phyloP scores from a whole-genome alignment of 1,284 basidiomycete genomes.

The Sphaerobolus stellatus region DNA sequence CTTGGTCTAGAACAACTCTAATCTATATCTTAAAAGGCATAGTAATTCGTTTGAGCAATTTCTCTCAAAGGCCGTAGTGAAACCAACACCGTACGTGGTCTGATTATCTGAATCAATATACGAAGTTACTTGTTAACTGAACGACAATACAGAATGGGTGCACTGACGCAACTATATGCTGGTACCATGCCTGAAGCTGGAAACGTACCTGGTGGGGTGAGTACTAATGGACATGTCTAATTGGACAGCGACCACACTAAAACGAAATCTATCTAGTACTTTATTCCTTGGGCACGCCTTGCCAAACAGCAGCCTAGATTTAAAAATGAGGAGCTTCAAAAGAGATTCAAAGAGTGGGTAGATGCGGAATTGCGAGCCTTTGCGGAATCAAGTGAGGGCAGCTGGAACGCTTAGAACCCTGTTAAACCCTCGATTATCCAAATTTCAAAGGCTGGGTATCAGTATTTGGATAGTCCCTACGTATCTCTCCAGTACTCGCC shows the following conservation, averaged over 20 bases:
- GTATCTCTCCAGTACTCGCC: too few species aligned
- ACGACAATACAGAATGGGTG: background rate
- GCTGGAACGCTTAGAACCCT: too few species aligned
- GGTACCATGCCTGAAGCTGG: conserved; percentile 1
- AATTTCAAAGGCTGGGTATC: too few species aligned
- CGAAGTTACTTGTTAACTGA: background rate
- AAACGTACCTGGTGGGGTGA: background rate
- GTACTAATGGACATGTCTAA: background rate
- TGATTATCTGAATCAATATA: background rate
- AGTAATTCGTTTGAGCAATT: background rate
- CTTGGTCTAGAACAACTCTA: too few species aligned
- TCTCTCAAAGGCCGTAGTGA: background rate
- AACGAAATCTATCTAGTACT: background rate
- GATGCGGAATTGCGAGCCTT: background rate
- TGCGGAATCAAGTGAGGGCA: too few species aligned
- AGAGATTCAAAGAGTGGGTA: background rate
- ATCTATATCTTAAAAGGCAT: too few species aligned
- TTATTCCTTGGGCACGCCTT: background rate
- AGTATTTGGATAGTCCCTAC: too few species aligned
- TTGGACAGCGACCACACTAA: background rate
- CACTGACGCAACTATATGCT: background rate
- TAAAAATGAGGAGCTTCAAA: background rate
- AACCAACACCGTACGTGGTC: background rate
- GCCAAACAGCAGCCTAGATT: background rate
- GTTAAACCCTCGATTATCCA: too few species aligned